Evolutionary conservation across 1,139 yeast genomes (phyloP).

Genomic region (Entelexis paramagnoliae): DNA sequence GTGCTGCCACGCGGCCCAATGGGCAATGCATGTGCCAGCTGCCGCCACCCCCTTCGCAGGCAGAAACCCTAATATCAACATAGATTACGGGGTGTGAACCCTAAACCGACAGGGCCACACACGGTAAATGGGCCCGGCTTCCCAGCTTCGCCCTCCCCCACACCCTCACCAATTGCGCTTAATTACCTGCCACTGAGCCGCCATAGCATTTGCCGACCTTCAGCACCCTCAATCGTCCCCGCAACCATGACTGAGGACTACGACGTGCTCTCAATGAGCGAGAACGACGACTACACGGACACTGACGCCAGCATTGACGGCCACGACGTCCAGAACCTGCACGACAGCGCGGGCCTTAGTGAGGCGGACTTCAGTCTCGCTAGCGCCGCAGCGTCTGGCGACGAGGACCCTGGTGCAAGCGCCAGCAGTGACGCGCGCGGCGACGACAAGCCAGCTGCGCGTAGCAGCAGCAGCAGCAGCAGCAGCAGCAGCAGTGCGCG

Average conservation of each 20-base stretch:
- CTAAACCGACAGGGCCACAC: neutral
- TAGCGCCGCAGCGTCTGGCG: neutral
- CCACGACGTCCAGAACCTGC: neutral
- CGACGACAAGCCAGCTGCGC: too few species aligned
- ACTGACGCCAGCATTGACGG: neutral
- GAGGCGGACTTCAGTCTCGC: neutral
- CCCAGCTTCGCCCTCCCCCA: neutral
- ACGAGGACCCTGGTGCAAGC: too few species aligned
- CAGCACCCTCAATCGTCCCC: neutral
- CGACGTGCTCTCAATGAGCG: slow-evolving; percentile 13
- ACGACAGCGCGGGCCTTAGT: neutral
- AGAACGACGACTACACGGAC: neutral
- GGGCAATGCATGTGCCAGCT: neutral
- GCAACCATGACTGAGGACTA: slow-evolving; percentile 5
- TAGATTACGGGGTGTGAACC: neutral
- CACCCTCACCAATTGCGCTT: neutral
- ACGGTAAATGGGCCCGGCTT: slow-evolving; percentile 3
- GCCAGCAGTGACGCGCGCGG: too few species aligned
- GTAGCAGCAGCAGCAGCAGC: neutral
- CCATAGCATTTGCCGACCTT: neutral
- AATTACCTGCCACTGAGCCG: neutral
- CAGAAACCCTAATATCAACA: neutral
- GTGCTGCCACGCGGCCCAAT: neutral
- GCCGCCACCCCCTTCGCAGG: neutral
- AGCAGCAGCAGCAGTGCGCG: too few species aligned